Percentiles rank a stretch among this genome's conserved stretches.
phyloP scores from a whole-genome alignment of 2,329 filamentous ascomycete species.

The Talaromyces rugulosus region DNA sequence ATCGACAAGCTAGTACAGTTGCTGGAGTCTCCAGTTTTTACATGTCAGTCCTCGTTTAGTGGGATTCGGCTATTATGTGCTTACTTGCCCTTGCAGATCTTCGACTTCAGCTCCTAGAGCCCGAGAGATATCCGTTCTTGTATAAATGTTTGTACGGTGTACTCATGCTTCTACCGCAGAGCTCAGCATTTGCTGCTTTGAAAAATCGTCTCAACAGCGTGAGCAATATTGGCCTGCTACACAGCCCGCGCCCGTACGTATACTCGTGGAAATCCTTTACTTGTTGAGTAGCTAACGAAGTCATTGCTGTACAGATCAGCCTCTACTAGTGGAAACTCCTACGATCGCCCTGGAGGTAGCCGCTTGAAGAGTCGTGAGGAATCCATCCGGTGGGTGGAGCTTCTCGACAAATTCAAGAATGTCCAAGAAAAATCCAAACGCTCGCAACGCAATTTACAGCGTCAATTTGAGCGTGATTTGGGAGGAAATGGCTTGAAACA shows the following conservation, averaged over 20 bases:
- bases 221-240: conserved; percentile 91
- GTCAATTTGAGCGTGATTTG: conserved; percentile 49
- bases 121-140: conserved; percentile 87
- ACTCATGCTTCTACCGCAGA: conserved; percentile 97
- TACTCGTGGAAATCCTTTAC: neutral
- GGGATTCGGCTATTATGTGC: conserved; percentile 14
- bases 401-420: conserved; percentile 88
- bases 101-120: conserved; percentile 88
- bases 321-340: conserved; percentile 46
- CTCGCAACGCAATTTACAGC: conserved; percentile 53
- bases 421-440: conserved; percentile 84
- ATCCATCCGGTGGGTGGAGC: conserved; percentile 83
- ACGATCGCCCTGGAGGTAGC: conserved; percentile 63
- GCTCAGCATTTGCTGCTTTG: conserved; percentile 89
- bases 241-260: conserved; percentile 74
- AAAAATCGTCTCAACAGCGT: conserved; percentile 97
- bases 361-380: conserved; percentile 80
- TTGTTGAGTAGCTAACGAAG: neutral
- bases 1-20: conserved; percentile 98
- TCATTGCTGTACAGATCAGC: conserved; percentile 6
- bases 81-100: conserved; percentile 58
- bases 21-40: conserved; percentile 95
- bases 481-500: conserved; percentile 40
- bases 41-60: conserved; percentile 59
- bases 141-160: conserved; percentile 98